A percentile compares a stretch with the other conserved stretches of the same genome.
phyloP scores from a whole-genome alignment of 139 green algal genomes.

The Chlorella sp. region DNA sequence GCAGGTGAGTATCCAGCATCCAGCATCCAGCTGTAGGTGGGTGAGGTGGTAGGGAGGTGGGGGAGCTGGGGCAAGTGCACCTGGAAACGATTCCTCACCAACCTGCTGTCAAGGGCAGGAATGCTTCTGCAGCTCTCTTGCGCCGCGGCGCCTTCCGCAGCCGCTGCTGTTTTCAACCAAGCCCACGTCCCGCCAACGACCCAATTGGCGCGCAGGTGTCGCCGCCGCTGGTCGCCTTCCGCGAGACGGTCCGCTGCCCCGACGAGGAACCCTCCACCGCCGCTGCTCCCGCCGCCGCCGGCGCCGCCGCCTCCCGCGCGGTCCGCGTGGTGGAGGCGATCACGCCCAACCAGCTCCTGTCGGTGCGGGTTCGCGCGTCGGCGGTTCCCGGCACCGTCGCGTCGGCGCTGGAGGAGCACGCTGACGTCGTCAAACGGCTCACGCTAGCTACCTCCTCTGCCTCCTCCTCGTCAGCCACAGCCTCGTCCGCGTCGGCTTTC shows the following conservation, averaged over 20 bases:
- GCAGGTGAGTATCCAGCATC: too few species aligned
- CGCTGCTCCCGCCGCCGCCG: too few species aligned
- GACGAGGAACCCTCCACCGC: too few species aligned
- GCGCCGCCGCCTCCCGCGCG: neutral
- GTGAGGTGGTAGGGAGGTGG: neutral
- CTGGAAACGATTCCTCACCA: too few species aligned
- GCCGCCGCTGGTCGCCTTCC: conserved; percentile 88
- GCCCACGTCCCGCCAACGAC: too few species aligned
- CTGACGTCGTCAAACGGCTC: neutral
- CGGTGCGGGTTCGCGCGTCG: conserved; percentile 62
- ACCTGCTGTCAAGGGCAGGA: too few species aligned
- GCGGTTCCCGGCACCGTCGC: conserved; percentile 42
- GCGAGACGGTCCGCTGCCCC: conserved; percentile 47
- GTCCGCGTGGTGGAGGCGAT: conserved; percentile 59
- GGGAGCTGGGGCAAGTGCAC: neutral
- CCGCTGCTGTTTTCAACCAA: neutral
- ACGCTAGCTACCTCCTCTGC: too few species aligned
- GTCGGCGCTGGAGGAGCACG: neutral
- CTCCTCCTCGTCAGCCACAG: neutral
- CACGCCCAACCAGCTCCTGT: conserved; percentile 62
- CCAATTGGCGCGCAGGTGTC: conserved; percentile 68
- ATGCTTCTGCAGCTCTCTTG: too few species aligned
- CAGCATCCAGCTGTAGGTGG: neutral
- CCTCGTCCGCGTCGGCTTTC: too few species aligned
- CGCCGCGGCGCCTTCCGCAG: neutral